Percentiles rank a stretch among this genome's conserved stretches.
Evolutionary conservation across 1,284 basidiomycete genomes (phyloP).

Genomic region (Chalciporus sp.): DNA sequence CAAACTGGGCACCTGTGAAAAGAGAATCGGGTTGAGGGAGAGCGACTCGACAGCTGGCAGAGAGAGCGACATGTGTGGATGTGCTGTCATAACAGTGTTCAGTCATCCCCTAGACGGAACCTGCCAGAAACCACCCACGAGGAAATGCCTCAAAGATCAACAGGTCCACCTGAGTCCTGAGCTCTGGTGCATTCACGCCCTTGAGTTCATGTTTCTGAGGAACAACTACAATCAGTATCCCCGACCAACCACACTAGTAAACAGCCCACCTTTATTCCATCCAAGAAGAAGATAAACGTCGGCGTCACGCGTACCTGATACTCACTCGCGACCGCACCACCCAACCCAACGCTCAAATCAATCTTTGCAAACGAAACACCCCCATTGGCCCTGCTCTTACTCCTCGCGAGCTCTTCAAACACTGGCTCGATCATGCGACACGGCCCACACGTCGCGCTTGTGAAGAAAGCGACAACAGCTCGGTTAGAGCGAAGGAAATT

Average conservation of each 20-base stretch:
- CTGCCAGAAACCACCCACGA: slow-evolving; percentile 49
- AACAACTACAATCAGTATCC: slow-evolving; percentile 14
- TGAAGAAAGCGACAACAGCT: slow-evolving; percentile 66
- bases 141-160: slow-evolving; percentile 76
- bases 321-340: slow-evolving; percentile 58
- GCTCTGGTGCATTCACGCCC: slow-evolving; percentile 68
- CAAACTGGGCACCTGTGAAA: slow-evolving; percentile 68
- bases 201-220: slow-evolving; percentile 68
- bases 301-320: slow-evolving; percentile 80
- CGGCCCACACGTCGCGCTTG: slow-evolving; percentile 62
- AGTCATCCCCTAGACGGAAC: slow-evolving; percentile 2
- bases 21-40: slow-evolving; percentile 77
- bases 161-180: slow-evolving; percentile 71
- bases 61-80: slow-evolving; percentile 69
- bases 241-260: neutral
- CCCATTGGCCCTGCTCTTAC: slow-evolving; percentile 40
- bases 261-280: slow-evolving; percentile 67
- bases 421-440: slow-evolving; percentile 66
- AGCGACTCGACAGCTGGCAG: slow-evolving; percentile 66
- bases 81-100: slow-evolving; percentile 49
- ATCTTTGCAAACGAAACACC: slow-evolving; percentile 79
- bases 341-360: slow-evolving; percentile 72
- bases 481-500: slow-evolving; percentile 51
- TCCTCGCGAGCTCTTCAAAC: slow-evolving; percentile 54
- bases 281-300: slow-evolving; percentile 83